Percentiles rank a stretch among this genome's conserved stretches.
phyloP scores from a whole-genome alignment of 179 eudicot species.

The Sideroxylon spinosum region DNA sequence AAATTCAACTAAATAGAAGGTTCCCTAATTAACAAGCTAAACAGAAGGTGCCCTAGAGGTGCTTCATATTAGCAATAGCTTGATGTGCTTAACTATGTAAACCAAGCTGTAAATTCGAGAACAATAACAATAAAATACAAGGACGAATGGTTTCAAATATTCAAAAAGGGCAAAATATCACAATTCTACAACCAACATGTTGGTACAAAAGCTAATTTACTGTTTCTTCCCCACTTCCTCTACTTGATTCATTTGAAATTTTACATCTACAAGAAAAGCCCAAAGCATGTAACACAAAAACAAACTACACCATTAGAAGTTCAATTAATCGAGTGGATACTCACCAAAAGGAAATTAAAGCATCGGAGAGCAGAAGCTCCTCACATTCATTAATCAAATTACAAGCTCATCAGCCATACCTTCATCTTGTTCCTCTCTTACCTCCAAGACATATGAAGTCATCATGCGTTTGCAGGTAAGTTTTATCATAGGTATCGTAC shows the following conservation, averaged over 20 bases:
- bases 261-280: neutral
- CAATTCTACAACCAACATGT: neutral
- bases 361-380: neutral
- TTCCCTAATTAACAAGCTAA: no score
- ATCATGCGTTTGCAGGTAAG: neutral
- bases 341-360: no score
- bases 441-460: neutral
- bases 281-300: neutral
- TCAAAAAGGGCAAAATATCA: neutral
- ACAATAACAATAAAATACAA: neutral
- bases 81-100: slow-evolving; percentile 6
- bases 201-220: neutral
- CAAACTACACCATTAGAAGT: neutral
- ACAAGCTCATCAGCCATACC: neutral
- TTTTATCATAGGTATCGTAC: neutral
- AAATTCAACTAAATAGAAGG: neutral
- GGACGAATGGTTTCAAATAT: neutral
- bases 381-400: neutral
- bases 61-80: neutral
- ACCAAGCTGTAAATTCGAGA: slow-evolving; percentile 7
- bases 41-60: neutral
- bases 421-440: neutral
- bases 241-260: neutral
- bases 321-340: neutral
- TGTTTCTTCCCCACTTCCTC: neutral